These are phyloP conservation scores for Achaetomium macrosporum DNA, from an alignment of 2,329 filamentous ascomycete genomes.

Conservation along the genomic window DNA sequence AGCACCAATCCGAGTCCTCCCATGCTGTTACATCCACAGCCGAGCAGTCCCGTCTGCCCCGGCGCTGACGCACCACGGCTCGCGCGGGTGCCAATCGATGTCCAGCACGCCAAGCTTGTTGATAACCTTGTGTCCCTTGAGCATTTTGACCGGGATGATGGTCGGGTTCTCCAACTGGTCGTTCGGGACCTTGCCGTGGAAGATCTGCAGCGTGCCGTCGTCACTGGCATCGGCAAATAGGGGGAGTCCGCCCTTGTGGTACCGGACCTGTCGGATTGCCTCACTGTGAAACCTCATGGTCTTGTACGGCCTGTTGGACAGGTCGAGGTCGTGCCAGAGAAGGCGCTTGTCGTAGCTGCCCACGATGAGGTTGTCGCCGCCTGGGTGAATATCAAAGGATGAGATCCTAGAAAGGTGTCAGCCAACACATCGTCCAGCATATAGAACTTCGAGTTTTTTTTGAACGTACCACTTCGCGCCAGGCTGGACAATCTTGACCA, in stretches of 20 bases:
- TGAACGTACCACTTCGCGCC: conserved; percentile 78
- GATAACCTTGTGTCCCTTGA: conserved; percentile 83
- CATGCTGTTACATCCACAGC: conserved; percentile 46
- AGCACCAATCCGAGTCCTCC: conserved; percentile 1
- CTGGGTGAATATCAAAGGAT: conserved; percentile 85
- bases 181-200: conserved; percentile 91
- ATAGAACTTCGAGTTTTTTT: not conserved
- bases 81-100: conserved; percentile 89
- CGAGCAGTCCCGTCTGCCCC: conserved; percentile 90
- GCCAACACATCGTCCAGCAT: not conserved
- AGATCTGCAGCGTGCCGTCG: conserved; percentile 89
- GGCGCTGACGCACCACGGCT: conserved; percentile 91
- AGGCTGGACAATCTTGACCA: conserved; percentile 88
- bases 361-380: conserved; percentile 89
- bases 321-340: conserved; percentile 94
- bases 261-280: conserved; percentile 84
- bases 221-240: conserved; percentile 94
- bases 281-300: conserved; percentile 91
- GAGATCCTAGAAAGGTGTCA: conserved; percentile 63
- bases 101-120: conserved; percentile 86
- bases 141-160: conserved; percentile 91
- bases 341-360: conserved; percentile 91
- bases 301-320: conserved; percentile 87
- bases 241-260: conserved; percentile 70
- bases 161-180: conserved; percentile 95